Conservation (phyloP, 2,329 filamentous ascomycete species). For the Orbilia blumenaviensis region DNA sequence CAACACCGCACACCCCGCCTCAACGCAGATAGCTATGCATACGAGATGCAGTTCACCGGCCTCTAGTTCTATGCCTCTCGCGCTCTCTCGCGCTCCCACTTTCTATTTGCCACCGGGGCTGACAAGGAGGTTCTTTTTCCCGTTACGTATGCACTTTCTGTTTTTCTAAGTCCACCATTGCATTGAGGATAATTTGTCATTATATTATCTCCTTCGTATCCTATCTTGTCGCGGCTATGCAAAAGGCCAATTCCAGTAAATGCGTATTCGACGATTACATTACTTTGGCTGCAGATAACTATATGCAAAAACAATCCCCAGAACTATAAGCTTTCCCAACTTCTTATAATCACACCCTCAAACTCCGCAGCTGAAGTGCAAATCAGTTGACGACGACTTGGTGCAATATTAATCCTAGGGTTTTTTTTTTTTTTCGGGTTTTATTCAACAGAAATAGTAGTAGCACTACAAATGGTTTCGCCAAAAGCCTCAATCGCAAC, state of each 20-base stretch:
- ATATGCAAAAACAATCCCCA: neutral
- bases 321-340: neutral
- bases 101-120: conserved; percentile 6
- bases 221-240: conserved; percentile 1
- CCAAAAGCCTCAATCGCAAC: neutral
- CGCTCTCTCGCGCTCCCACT: no score
- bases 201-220: conserved; percentile 2
- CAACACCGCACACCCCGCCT: conserved; percentile 2
- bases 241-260: neutral
- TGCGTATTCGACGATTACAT: neutral
- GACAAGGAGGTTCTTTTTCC: neutral
- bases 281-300: neutral
- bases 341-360: neutral
- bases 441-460: neutral
- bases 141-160: neutral
- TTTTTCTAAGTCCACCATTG: neutral
- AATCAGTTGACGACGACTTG: neutral
- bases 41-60: neutral
- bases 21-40: neutral
- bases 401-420: no score
- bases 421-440: no score
- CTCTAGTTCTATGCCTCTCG: no score
- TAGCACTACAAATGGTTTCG: no score
- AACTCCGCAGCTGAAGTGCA: neutral
- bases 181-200: neutral